These are phyloP conservation scores for Penicilliopsis zonata DNA, from an alignment of 495 filamentous ascomycete species.

Conservation along the genomic window DNA sequence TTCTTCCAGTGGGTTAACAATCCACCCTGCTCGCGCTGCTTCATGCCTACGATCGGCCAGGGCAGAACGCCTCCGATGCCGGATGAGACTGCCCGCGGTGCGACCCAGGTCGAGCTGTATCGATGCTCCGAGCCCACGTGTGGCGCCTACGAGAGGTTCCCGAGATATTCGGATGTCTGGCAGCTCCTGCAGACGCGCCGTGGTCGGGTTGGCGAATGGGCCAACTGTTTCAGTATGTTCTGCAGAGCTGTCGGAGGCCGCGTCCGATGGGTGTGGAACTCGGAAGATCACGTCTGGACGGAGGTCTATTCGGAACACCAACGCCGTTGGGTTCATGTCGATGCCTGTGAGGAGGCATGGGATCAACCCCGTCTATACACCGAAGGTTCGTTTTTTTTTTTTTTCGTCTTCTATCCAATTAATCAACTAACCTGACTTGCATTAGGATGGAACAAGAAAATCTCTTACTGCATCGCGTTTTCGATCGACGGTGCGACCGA, in stretches of 20 bases:
- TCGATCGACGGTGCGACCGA: slow-evolving; percentile 91
- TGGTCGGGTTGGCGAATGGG: slow-evolving; percentile 91
- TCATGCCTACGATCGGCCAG: slow-evolving; percentile 67
- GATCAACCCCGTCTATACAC: slow-evolving; percentile 89
- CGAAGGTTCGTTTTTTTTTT: slow-evolving; percentile 48
- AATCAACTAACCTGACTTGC: slow-evolving; percentile 1
- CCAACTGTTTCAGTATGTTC: slow-evolving; percentile 97
- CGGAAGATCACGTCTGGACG: slow-evolving; percentile 95
- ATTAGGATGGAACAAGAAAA: slow-evolving; percentile 76
- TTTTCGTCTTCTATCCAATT: slow-evolving; percentile 1
- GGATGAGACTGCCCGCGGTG: slow-evolving; percentile 81
- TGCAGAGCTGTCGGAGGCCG: slow-evolving; percentile 84
- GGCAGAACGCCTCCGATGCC: slow-evolving; percentile 75
- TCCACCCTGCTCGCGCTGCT: slow-evolving; percentile 69
- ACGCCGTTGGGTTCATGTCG: slow-evolving; percentile 92
- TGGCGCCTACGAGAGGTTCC: slow-evolving; percentile 72
- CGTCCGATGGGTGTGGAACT: slow-evolving; percentile 97
- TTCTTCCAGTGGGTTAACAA: slow-evolving; percentile 99
- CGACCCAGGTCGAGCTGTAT: slow-evolving; percentile 79
- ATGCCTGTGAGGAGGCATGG: slow-evolving; percentile 90
- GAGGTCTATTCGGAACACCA: slow-evolving; percentile 94
- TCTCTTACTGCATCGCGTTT: slow-evolving; percentile 95
- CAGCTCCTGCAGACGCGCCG: slow-evolving; percentile 72
- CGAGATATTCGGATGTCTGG: slow-evolving; percentile 94
- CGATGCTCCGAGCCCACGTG: slow-evolving; percentile 63